Base-by-base conservation (phyloP, 306 rosid species). In the Sicyos baderoa region DNA sequence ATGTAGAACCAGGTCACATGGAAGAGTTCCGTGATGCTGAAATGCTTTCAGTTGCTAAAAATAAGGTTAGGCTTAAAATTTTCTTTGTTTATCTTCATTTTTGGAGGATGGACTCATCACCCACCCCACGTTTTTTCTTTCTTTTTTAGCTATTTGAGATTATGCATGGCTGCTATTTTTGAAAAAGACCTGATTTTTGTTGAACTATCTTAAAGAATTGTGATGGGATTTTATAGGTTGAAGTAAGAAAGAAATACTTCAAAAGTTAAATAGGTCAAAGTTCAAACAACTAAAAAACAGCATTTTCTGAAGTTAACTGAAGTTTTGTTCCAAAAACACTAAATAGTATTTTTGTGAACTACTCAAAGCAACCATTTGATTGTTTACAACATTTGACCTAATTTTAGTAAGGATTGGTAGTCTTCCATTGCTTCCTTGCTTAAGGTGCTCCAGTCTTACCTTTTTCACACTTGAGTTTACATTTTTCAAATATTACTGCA, bases 51-150 rank as follows among this genome's bases (percentile, higher is more conserved):
- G 68, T 56, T 71, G 58, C 85, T 37, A 74, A 69, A 68, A 61
- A 75, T 5, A 86, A 83, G 94, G 98, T 88, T 77, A 73, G 86
- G 57, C 51, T 44, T 50, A 17, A 40, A 10, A 4, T 40, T 55
- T 62, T 62, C 22, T 62, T 35, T 40, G 68, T 40, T 18, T 62
- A 12, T 62, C 7, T 4, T 12, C 58, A 3, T 25, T 25, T 25
- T 25, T 3, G 29, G 29, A 25, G 29, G 29, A 25, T 25, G 29
- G 29, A 25, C 29, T 3, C 29, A 25, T 25, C 29, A 25, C 29
- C 29, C 29, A 25, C 3, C 2, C 29, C 29, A 25, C 29, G 3
- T 25, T 25, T 25, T 25, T 25, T 25, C 3, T 3, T 25, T 25
- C 29, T 25, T 54, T 2, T 4, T 54, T 54, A 13, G 29, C 55